A percentile compares a stretch with the other conserved stretches of the same genome.
Evolutionary conservation across 768 basidiomycete species (phyloP).

Genomic region (Lentinula boryana): DNA sequence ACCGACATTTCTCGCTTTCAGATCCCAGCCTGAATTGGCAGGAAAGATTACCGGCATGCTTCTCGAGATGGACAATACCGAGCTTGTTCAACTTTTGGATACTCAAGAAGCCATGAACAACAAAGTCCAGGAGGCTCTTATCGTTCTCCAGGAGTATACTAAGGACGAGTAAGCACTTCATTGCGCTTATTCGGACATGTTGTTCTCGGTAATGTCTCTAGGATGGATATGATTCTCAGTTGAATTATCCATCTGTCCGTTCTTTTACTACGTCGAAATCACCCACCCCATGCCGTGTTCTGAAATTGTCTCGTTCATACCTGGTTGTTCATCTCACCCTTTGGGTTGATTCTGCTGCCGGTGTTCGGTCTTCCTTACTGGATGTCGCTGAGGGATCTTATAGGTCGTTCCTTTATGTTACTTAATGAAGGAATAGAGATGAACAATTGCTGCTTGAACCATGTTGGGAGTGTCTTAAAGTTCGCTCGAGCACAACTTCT

Average conservation of each 20-base stretch:
- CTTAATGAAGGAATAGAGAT: constrained; percentile 50
- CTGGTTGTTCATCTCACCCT: constrained; percentile 22
- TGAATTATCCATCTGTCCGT: constrained; percentile 40
- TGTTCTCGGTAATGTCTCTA: constrained; percentile 11
- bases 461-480: no score
- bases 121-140: constrained; percentile 91
- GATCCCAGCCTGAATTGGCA: constrained; percentile 85
- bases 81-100: constrained; percentile 87
- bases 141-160: constrained; percentile 83
- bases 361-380: constrained; percentile 16
- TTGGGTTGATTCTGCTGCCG: constrained; percentile 25
- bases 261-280: constrained; percentile 25
- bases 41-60: constrained; percentile 99
- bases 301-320: constrained; percentile 22
- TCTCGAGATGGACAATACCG: constrained; percentile 97
- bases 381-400: constrained; percentile 34
- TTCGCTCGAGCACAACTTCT: no score
- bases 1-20: constrained; percentile 23
- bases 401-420: constrained; percentile 51
- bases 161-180: constrained; percentile 21
- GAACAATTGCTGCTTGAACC: constrained; percentile 40
- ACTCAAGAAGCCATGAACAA: constrained; percentile 72
- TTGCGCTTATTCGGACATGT: neutral
- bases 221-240: constrained; percentile 19
- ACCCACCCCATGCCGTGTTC: constrained; percentile 6